Evolutionary conservation across 768 basidiomycete genomes (phyloP), one percentile per base, ranked within the genome.

Genomic region (Chlorophyllum brunneum): DNA sequence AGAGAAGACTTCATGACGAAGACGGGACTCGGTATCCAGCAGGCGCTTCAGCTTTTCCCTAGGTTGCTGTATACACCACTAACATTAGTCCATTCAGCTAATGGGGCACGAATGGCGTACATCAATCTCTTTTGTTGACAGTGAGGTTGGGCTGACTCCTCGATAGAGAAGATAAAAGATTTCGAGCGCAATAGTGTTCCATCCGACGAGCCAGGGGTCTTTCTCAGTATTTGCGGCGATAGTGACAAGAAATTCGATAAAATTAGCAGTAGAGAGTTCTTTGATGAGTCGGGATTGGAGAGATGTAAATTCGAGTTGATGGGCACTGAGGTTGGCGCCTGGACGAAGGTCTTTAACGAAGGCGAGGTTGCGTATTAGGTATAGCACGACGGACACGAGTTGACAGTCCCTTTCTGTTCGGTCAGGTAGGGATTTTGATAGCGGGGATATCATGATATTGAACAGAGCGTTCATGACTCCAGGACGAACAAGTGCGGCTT

Each of bases 131-230:
- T 89, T 82, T 27, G 73, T 59, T 1, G 76, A 68, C 55, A 86
- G 65, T 0, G 79, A 74, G 2, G 59, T 56, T 2, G 94, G 88
- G 54, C 79, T 85, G 44, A 89, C 78, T 15, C 87, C 87, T 27
- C 94, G 81, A 66, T 91, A 92, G 7, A 97, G 71, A 4, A 98
- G 82, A 66, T 95, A 95, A 53, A 98, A 78, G 24, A 95, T 95
- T 69, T 99, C 97, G 33, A 98, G 80, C 5, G 92, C 79, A 34
- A 98, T 77, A 4, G 91, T 90, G 64, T 98, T 98, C 78, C 84
- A 95, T 2, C 77, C 75, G 50, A 85, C 87, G 67, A 92, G 86
- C 54, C 93, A 75, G n/a, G 85, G 76, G 61, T 94, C 90, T 38
- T 81, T 76, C 43, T 75, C 78, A 0, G 82, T 72, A 60, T 92